Evolutionary conservation across 495 filamentous ascomycete genomes (phyloP).

Genomic region (Neurospora sp.): DNA sequence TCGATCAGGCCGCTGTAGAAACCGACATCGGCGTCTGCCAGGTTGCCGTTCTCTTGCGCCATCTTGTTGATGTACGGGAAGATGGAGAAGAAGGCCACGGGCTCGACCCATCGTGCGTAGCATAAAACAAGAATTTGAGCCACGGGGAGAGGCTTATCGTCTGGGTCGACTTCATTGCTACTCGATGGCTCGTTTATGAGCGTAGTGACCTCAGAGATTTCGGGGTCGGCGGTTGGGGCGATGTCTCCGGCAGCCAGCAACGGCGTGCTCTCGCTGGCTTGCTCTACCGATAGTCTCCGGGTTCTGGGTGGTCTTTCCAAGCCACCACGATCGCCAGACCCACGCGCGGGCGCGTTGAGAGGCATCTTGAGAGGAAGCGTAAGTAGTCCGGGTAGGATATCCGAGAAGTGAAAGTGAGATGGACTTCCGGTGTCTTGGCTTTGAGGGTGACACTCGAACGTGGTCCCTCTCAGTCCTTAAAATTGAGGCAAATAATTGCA

Average conservation of each 20-base stretch:
- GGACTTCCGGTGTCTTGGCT: background rate
- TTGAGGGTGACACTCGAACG: background rate
- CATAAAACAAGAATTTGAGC: conserved; percentile 56
- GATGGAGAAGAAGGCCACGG: conserved; percentile 64
- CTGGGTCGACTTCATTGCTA: conserved; percentile 8
- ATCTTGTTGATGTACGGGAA: conserved; percentile 68
- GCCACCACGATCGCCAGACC: background rate
- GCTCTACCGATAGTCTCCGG: background rate
- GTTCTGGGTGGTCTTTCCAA: background rate
- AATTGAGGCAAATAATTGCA: background rate
- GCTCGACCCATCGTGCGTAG: conserved; percentile 59
- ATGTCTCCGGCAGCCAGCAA: conserved; percentile 21
- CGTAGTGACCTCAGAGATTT: conserved; percentile 8
- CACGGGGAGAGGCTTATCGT: conserved; percentile 41
- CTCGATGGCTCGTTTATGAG: conserved; percentile 2
- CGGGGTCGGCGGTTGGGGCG: conserved; percentile 3
- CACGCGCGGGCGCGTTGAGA: background rate
- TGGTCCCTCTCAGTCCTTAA: background rate
- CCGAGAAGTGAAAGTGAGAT: background rate
- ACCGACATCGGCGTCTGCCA: conserved; percentile 50
- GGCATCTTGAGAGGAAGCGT: background rate
- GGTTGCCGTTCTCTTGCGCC: conserved; percentile 48
- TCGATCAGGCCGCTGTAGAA: conserved; percentile 68
- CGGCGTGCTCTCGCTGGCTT: conserved; percentile 26
- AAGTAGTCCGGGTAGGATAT: background rate